A percentile compares a stretch with the other conserved stretches of the same genome.
phyloP scores from a whole-genome alignment of 306 rosid species.

The Oemleria cerasiformis region DNA sequence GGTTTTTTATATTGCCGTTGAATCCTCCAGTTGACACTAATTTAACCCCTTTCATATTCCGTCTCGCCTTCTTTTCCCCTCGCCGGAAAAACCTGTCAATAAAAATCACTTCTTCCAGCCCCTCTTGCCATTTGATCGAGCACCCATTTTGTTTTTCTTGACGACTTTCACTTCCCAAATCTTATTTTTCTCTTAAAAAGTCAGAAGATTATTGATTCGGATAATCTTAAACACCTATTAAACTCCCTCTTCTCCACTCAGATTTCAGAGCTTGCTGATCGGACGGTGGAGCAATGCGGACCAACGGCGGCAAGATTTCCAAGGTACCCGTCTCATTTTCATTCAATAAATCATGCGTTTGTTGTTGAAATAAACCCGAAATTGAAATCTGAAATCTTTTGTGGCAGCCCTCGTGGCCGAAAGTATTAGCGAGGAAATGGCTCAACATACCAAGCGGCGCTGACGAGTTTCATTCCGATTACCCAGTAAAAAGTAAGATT shows the following conservation, averaged over 20 bases:
- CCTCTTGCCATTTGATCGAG: conserved; percentile 15
- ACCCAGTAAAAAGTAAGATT: conserved; percentile 36
- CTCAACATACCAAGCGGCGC: conserved; percentile 46
- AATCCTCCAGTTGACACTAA: conserved; percentile 33
- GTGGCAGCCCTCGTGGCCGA: conserved; percentile 63
- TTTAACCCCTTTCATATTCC: conserved; percentile 8
- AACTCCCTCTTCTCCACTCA: conserved; percentile 16
- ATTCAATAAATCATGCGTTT: background rate
- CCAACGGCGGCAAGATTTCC: conserved; percentile 43
- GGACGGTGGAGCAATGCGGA: conserved; percentile 52
- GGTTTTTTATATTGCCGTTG: conserved; percentile 63
- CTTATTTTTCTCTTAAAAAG: background rate
- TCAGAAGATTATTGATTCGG: conserved; percentile 18
- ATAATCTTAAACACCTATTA: conserved; percentile 13
- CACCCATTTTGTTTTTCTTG: conserved; percentile 14
- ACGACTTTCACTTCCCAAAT: conserved; percentile 9
- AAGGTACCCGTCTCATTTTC: conserved; percentile 38
- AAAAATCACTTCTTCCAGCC: background rate
- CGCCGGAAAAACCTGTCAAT: background rate
- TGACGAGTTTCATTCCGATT: conserved; percentile 48
- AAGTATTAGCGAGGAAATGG: conserved; percentile 59
- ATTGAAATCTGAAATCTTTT: background rate
- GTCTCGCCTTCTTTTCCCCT: background rate
- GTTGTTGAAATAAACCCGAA: background rate
- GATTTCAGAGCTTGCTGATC: conserved; percentile 26